A percentile compares a stretch with the other conserved stretches of the same genome.
phyloP scores from a whole-genome alignment of 495 filamentous ascomycete species.

The Bacidia gigantensis region DNA sequence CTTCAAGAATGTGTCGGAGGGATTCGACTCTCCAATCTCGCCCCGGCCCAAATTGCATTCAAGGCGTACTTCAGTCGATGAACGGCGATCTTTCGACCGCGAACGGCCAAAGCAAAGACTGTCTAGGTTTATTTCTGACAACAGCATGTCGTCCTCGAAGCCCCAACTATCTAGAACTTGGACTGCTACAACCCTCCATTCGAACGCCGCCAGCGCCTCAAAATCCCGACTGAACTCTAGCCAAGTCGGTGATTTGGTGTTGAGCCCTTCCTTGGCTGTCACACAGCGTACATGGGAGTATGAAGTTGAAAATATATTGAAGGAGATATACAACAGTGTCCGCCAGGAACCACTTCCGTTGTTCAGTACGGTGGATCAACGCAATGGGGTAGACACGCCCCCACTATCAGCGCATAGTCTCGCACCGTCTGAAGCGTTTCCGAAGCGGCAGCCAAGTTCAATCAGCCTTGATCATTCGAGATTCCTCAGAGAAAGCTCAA shows the following conservation, averaged over 20 bases:
- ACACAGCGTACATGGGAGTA: conserved; percentile 50
- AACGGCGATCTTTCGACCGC: conserved; percentile 16
- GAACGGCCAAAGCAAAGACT: conserved; percentile 14
- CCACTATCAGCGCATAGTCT: background rate
- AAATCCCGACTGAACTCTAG: background rate
- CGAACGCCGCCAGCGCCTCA: background rate
- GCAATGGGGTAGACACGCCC: background rate
- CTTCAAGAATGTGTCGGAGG: conserved; percentile 26
- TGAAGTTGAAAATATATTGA: conserved; percentile 78
- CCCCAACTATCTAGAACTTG: background rate
- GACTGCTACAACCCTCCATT: background rate
- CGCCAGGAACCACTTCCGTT: conserved; percentile 72
- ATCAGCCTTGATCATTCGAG: background rate
- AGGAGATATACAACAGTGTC: conserved; percentile 84
- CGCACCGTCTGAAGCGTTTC: background rate
- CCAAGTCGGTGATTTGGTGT: background rate
- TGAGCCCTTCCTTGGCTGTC: background rate
- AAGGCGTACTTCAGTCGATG: background rate
- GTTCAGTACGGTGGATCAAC: conserved; percentile 41
- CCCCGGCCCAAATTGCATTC: background rate
- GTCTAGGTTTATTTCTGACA: conserved; percentile 16
- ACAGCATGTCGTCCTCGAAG: conserved; percentile 5
- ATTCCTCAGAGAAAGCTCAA: conserved; percentile 56
- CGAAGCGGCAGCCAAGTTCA: background rate
- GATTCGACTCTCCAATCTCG: background rate